phyloP scores from a whole-genome alignment of 2,329 filamentous ascomycete species.

The Trichoderma sp. region DNA sequence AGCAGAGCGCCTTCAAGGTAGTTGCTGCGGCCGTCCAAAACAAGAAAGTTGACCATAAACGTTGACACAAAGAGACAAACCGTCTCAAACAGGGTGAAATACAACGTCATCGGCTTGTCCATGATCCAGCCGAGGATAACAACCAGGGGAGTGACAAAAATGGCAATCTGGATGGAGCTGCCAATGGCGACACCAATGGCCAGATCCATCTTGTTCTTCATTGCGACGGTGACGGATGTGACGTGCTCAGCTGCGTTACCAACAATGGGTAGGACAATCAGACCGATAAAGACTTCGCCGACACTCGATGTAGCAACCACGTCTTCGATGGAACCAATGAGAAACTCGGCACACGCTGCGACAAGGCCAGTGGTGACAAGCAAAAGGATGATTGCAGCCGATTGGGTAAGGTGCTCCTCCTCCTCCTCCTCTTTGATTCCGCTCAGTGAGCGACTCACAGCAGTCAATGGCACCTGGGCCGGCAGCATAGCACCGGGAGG shows the following conservation, averaged over 20 bases:
- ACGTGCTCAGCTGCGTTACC: constrained; percentile 75
- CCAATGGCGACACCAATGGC: constrained; percentile 73
- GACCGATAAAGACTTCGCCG: constrained; percentile 68
- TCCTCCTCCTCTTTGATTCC: constrained; percentile 37
- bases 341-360: constrained; percentile 69
- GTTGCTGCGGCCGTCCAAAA: constrained; percentile 82
- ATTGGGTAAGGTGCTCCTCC: constrained; percentile 55
- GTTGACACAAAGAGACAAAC: constrained; percentile 82
- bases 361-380: constrained; percentile 66
- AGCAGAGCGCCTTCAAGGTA: constrained; percentile 78
- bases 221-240: constrained; percentile 68
- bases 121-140: constrained; percentile 73
- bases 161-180: constrained; percentile 70
- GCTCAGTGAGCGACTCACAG: constrained; percentile 36
- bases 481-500: constrained; percentile 54
- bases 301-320: constrained; percentile 59
- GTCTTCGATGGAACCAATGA: constrained; percentile 67
- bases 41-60: constrained; percentile 85
- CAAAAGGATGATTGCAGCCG: constrained; percentile 61
- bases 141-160: constrained; percentile 70
- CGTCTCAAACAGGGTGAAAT: constrained; percentile 88
- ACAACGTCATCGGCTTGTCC: constrained; percentile 70
- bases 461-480: constrained; percentile 46
- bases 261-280: constrained; percentile 72
- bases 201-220: constrained; percentile 76